These are phyloP conservation scores for Rhamnella rubrinervis DNA, from an alignment of 331 rosid genomes.

Conservation along the genomic window DNA sequence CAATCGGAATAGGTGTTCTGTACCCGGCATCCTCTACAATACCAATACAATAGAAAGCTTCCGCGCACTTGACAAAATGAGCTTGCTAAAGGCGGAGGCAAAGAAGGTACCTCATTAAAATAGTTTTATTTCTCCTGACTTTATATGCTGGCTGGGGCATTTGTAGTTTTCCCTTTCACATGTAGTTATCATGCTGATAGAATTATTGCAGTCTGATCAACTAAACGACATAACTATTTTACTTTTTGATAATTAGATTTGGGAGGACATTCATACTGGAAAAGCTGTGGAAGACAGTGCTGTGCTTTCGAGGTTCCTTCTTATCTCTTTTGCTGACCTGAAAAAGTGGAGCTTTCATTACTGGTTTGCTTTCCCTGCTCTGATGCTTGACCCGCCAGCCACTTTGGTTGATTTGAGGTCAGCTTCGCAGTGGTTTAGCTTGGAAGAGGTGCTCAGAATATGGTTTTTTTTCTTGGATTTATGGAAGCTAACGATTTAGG, in stretches of 20 bases:
- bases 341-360: slow-evolving; percentile 86
- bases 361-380: slow-evolving; percentile 96
- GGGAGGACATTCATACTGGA: slow-evolving; percentile 86
- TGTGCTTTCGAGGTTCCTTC: slow-evolving; percentile 73
- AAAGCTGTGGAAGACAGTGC: slow-evolving; percentile 80
- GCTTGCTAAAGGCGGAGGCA: slow-evolving; percentile 66
- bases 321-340: slow-evolving; percentile 92
- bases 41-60: slow-evolving; percentile 83
- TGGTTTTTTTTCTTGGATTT: not conserved
- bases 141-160: not conserved
- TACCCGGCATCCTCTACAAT: slow-evolving; percentile 79
- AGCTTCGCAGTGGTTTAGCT: slow-evolving; percentile 70
- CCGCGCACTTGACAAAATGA: slow-evolving; percentile 63
- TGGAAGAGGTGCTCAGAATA: slow-evolving; percentile 58
- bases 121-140: not conserved
- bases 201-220: not conserved
- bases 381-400: slow-evolving; percentile 87
- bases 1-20: slow-evolving; percentile 73
- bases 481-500: slow-evolving; percentile 12
- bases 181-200: not conserved
- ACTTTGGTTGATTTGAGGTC: slow-evolving; percentile 61
- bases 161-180: not conserved
- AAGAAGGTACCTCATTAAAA: slow-evolving; percentile 47
- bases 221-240: not conserved
- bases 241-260: slow-evolving; percentile 53